These are phyloP conservation scores for Nectriaceae sp. DNA, from an alignment of 2,329 filamentous ascomycete genomes.

Conservation along the genomic window DNA sequence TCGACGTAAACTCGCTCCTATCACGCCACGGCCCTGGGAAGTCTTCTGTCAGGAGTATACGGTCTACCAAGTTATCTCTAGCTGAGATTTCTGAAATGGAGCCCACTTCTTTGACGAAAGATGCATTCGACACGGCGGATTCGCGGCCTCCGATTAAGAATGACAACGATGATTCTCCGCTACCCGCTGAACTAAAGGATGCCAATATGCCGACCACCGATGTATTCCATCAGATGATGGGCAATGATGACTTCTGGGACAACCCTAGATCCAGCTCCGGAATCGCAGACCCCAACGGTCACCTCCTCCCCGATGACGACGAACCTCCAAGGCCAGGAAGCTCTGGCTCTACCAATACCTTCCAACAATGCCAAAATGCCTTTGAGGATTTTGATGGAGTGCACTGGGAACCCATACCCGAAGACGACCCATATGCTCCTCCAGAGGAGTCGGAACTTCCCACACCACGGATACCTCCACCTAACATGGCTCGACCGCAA, in stretches of 20 bases:
- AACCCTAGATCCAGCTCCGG: constrained; percentile 5
- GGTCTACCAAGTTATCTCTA: constrained; percentile 52
- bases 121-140: constrained; percentile 58
- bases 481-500: constrained; percentile 44
- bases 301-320: background rate
- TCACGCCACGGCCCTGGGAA: constrained; percentile 58
- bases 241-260: constrained; percentile 23
- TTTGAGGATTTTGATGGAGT: constrained; percentile 84
- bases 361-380: constrained; percentile 64
- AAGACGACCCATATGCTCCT: constrained; percentile 27
- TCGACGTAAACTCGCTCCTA: constrained; percentile 42
- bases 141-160: constrained; percentile 38
- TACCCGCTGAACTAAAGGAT: constrained; percentile 40
- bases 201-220: constrained; percentile 31
- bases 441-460: constrained; percentile 14
- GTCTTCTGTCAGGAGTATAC: constrained; percentile 52
- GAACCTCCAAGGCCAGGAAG: constrained; percentile 39
- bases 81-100: constrained; percentile 61
- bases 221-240: constrained; percentile 38
- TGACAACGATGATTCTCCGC: constrained; percentile 41
- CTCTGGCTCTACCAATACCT: constrained; percentile 60
- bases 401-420: constrained; percentile 64
- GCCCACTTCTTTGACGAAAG: constrained; percentile 50
- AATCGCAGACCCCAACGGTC: background rate
- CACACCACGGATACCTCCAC: constrained; percentile 27